A percentile compares a stretch with the other conserved stretches of the same genome.
phyloP scores from a whole-genome alignment of 345 rosid genomes.

The Ceriops decandra region DNA sequence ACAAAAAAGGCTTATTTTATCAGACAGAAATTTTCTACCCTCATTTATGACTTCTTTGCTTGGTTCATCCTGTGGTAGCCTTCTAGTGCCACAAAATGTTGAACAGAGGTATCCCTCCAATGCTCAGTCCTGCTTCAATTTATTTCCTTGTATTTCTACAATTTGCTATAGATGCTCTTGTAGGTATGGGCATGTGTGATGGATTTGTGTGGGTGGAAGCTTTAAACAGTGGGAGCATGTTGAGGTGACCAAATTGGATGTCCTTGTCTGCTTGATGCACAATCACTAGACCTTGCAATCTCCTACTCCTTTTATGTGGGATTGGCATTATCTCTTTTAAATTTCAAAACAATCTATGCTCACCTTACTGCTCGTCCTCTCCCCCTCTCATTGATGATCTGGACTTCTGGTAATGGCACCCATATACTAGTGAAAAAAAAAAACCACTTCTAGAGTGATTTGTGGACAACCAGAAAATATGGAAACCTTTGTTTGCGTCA shows the following conservation, averaged over 20 bases:
- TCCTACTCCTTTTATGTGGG: not conserved
- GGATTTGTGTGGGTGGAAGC: too few relatives aligned
- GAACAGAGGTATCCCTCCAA: conserved; percentile 54
- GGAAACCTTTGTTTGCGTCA: not conserved
- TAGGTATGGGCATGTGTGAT: too few relatives aligned
- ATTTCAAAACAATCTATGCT: not conserved
- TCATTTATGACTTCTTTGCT: conserved; percentile 76
- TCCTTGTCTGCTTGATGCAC: too few relatives aligned
- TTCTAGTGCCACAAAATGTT: conserved; percentile 60
- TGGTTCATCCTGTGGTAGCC: conserved; percentile 44
- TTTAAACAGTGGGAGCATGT: too few relatives aligned
- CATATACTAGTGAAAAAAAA: not conserved
- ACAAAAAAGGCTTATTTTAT: conserved; percentile 67
- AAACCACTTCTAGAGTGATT: not conserved
- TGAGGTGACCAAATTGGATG: too few relatives aligned
- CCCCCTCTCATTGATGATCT: not conserved
- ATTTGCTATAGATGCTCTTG: too few relatives aligned
- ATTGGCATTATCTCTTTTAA: not conserved
- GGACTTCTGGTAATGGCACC: not conserved
- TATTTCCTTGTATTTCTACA: not conserved
- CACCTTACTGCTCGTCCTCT: not conserved
- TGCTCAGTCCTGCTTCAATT: not conserved
- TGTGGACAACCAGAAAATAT: not conserved
- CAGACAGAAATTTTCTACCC: conserved; percentile 69
- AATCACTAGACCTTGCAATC: too few relatives aligned